These are phyloP conservation scores for Solanum neorickii DNA, from an alignment of 257 asterid species.

Conservation along the genomic window DNA sequence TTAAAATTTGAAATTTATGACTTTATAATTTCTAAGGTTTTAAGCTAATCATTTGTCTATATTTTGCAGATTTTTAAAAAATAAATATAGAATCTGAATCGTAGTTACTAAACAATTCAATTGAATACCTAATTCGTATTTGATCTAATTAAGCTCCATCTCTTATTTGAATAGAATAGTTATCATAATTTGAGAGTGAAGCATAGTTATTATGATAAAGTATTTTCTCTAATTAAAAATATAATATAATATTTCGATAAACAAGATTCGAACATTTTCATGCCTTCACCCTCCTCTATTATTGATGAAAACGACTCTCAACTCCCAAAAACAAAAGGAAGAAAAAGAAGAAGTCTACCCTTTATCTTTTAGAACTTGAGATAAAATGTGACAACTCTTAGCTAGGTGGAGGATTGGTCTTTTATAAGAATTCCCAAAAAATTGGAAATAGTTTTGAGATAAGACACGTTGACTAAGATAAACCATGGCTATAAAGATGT, in stretches of 20 bases:
- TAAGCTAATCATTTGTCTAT: background rate
- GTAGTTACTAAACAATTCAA: background rate
- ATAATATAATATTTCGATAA: background rate
- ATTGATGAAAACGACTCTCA: background rate
- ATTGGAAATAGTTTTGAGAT: background rate
- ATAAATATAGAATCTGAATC: rapidly evolving
- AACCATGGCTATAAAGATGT: background rate
- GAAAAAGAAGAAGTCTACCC: background rate
- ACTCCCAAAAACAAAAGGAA: background rate
- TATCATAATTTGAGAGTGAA: background rate
- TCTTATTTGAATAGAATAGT: background rate
- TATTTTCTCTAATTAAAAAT: background rate
- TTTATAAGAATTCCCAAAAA: background rate
- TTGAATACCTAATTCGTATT: background rate
- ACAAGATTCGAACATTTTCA: background rate
- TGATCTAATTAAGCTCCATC: background rate
- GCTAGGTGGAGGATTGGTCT: background rate
- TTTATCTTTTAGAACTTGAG: background rate
- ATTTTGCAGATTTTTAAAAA: background rate
- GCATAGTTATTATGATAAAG: background rate
- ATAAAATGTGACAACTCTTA: background rate
- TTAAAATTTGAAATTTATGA: background rate
- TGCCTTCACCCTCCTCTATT: background rate
- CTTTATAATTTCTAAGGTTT: rapidly evolving
- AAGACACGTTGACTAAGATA: background rate